Base-by-base conservation (phyloP, 2,329 filamentous ascomycete species). In the Botrytis tulipae region DNA sequence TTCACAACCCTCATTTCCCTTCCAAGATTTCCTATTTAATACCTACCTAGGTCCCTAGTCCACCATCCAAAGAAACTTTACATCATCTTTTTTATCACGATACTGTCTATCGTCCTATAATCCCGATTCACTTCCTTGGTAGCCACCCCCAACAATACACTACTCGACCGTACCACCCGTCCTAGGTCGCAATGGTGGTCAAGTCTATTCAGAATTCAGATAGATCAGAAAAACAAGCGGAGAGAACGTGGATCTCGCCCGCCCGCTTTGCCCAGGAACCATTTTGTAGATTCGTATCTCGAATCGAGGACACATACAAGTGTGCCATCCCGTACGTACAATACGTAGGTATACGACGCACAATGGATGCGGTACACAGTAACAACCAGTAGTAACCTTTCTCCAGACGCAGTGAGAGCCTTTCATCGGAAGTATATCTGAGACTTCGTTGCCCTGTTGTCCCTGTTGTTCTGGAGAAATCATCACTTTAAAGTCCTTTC, bases 341-440 rank as follows among this genome's bases (percentile, higher is more conserved):
- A 63, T 25, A 10, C 18, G 57, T 32, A 20, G 40, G 40, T 14
- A 60, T 22, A 60, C n/a, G 51, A 63, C 40, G 20, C 25, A n/a
- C 48, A n/a, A n/a, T n/a, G 48, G 2, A 67, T 67, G 32, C 65
- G 3, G 46, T 67, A 40, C 62, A n/a, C 32, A 29, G 22, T 3
- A 29, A 29, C 65, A 57, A 57, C 51, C 65, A 46, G 65, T 40
- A 54, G 48, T 54, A 57, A 29, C 51, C 46, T 54, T 67, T 67
- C n/a, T 25, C 22, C 59, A 40, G 59, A 40, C 59, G 35, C 8
- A 20, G 46, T 40, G 65, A 67, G n/a, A 67, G 65, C 4, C 32
- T 54, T 54, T 67, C 46, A 54, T 67, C 46, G 65, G 65, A 54
- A 54, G 65, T 54, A 67, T 40, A 54, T 29, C 46, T 67, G 63